These are phyloP conservation scores for Irineochytrium annulatum DNA, from an alignment of 192 early-diverging fungal genomes.

Conservation along the genomic window DNA sequence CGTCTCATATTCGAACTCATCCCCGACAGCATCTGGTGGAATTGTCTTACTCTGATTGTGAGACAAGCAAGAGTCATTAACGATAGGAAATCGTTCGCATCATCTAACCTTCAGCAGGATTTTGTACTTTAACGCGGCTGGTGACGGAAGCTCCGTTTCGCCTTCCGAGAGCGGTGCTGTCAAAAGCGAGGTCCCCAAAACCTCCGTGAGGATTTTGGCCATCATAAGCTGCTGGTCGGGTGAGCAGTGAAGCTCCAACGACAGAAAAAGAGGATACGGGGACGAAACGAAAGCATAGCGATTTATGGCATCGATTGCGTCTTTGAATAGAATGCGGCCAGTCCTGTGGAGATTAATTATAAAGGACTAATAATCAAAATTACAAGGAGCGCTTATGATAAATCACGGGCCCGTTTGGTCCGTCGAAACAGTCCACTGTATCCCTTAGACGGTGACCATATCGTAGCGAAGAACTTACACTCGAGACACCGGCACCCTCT, in stretches of 20 bases:
- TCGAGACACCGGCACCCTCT: slow-evolving; percentile 88
- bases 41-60: slow-evolving; percentile 27
- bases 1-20: slow-evolving; percentile 32
- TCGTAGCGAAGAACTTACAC: slow-evolving; percentile 30
- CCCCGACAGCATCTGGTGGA: slow-evolving; percentile 7
- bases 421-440: slow-evolving; percentile 89
- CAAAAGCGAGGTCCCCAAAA: slow-evolving; percentile 67
- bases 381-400: slow-evolving; percentile 82
- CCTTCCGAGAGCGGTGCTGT: slow-evolving; percentile 35
- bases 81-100: slow-evolving; percentile 17
- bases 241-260: slow-evolving; percentile 79
- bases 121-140: slow-evolving; percentile 60
- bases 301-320: slow-evolving; percentile 76
- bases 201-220: slow-evolving; percentile 63
- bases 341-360: slow-evolving; percentile 42
- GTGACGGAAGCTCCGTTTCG: slow-evolving; percentile 60
- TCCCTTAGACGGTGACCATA: neutral
- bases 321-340: slow-evolving; percentile 72
- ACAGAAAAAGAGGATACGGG: slow-evolving; percentile 78
- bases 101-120: slow-evolving; percentile 68
- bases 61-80: neutral
- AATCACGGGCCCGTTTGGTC: slow-evolving; percentile 71
- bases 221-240: slow-evolving; percentile 69
- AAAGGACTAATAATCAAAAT: slow-evolving; percentile 14
- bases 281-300: slow-evolving; percentile 83